Conservation (phyloP, 2,329 filamentous ascomycete genomes). For the Venturia aucupariae region DNA sequence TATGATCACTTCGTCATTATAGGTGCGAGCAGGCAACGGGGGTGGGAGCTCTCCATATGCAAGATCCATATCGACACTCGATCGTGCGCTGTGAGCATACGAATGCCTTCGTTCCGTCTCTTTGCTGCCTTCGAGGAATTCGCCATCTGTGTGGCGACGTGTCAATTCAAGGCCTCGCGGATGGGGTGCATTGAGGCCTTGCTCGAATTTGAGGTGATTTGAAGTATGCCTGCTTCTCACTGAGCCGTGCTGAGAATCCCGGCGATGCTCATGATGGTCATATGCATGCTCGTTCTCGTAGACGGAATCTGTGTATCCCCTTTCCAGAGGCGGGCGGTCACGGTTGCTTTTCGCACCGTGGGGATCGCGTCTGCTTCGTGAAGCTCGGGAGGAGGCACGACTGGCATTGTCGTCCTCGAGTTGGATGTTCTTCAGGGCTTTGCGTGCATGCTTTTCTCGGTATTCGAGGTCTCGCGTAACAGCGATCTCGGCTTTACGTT, state of each 20-base stretch:
- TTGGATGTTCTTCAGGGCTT: conserved; percentile 42
- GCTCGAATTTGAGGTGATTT: background rate
- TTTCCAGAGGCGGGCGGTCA: background rate
- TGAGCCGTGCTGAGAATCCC: background rate
- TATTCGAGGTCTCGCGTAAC: conserved; percentile 55
- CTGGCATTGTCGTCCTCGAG: conserved; percentile 26
- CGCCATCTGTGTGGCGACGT: conserved; percentile 35
- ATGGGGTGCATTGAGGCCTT: background rate
- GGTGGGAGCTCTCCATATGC: conserved; percentile 76
- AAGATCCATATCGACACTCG: conserved; percentile 71
- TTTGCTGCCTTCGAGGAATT: conserved; percentile 13
- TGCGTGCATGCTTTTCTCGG: conserved; percentile 51
- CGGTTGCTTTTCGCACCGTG: background rate
- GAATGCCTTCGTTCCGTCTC: conserved; percentile 28
- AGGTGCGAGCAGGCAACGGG: conserved; percentile 45
- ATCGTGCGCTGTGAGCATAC: conserved; percentile 23
- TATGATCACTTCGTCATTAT: conserved; percentile 48
- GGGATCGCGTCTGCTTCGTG: background rate
- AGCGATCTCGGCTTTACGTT: conserved; percentile 75
- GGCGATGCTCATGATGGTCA: background rate
- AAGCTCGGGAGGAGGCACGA: conserved; percentile 19
- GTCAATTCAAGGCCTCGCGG: background rate
- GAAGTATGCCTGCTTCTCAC: background rate
- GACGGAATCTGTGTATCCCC: conserved; percentile 9
- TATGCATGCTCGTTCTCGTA: conserved; percentile 10